These are phyloP conservation scores for Annulohypoxylon maeteangense DNA, from an alignment of 495 filamentous ascomycete genomes.

Conservation along the genomic window DNA sequence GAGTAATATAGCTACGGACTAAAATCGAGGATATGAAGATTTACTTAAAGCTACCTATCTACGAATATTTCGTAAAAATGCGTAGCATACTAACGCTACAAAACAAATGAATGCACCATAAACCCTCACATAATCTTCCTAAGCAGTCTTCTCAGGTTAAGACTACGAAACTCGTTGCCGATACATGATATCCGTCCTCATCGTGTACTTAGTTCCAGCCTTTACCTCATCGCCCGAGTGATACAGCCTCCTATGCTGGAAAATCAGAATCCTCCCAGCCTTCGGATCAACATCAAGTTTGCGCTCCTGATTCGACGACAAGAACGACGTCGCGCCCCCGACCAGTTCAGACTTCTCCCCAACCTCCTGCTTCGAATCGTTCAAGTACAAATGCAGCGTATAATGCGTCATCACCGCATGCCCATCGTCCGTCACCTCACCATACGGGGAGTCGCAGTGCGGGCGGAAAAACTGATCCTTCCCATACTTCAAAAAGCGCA, in stretches of 20 bases:
- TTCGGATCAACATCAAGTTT: conserved; percentile 74
- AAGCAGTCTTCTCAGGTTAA: not conserved
- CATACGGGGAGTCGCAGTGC: conserved; percentile 79
- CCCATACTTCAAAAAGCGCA: conserved; percentile 84
- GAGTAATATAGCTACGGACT: not conserved
- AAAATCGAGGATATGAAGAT: not conserved
- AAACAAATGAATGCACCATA: not conserved
- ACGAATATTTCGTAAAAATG: not conserved
- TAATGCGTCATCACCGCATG: conserved; percentile 67
- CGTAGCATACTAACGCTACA: not conserved
- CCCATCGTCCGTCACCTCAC: conserved; percentile 62
- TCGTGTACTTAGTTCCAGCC: conserved; percentile 76
- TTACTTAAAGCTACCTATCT: not conserved
- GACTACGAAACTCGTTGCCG: not conserved
- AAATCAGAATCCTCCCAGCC: conserved; percentile 77
- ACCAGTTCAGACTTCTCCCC: conserved; percentile 52
- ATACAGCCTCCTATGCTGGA: conserved; percentile 75
- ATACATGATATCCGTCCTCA: conserved; percentile 86
- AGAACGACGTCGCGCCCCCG: conserved; percentile 79
- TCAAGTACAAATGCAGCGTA: conserved; percentile 88
- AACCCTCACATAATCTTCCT: not conserved
- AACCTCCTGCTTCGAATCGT: conserved; percentile 58
- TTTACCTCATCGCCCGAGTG: conserved; percentile 81
- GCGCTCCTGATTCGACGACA: conserved; percentile 57
- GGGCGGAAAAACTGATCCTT: conserved; percentile 80